These are phyloP conservation scores for Camptophora hylomeconis DNA, from an alignment of 2,329 filamentous ascomycete genomes.

Conservation along the genomic window DNA sequence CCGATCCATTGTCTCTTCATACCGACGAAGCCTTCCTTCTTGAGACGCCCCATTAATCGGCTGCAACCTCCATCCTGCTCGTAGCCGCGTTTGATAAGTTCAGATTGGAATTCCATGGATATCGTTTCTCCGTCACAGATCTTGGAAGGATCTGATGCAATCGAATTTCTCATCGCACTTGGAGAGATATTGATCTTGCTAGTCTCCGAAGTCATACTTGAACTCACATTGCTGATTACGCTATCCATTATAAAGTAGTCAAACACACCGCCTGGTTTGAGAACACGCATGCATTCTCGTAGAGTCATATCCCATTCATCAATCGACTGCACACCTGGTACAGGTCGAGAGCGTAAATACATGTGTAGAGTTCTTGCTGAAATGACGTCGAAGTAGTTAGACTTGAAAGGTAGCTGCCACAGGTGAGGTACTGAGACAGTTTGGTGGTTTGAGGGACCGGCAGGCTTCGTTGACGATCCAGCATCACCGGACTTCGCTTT, in stretches of 20 bases:
- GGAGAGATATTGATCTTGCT: conserved; percentile 54
- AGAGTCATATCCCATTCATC: conserved; percentile 86
- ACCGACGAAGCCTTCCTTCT: conserved; percentile 62
- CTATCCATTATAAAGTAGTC: conserved; percentile 86
- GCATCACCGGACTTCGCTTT: conserved; percentile 60
- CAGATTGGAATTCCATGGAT: conserved; percentile 65
- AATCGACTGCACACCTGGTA: conserved; percentile 45
- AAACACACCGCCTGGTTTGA: conserved; percentile 85
- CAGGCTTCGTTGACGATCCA: conserved; percentile 21
- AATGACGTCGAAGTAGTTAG: conserved; percentile 80
- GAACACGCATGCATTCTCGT: conserved; percentile 72
- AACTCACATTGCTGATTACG: conserved; percentile 41
- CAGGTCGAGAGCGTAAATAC: conserved; percentile 58
- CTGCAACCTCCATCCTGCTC: conserved; percentile 71
- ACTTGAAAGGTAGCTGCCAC: conserved; percentile 70
- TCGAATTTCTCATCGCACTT: conserved; percentile 63
- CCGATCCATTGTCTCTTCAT: conserved; percentile 80
- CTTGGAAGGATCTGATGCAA: conserved; percentile 21
- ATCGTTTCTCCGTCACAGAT: neutral
- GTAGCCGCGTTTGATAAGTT: conserved; percentile 78
- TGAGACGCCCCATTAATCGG: conserved; percentile 60
- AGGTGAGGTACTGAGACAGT: conserved; percentile 66
- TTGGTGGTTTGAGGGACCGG: conserved; percentile 66
- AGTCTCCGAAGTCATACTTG: conserved; percentile 1
- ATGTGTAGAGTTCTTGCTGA: conserved; percentile 79